Evolutionary conservation across 2,329 filamentous ascomycete species (phyloP).

Genomic region (Penicillium sp.): DNA sequence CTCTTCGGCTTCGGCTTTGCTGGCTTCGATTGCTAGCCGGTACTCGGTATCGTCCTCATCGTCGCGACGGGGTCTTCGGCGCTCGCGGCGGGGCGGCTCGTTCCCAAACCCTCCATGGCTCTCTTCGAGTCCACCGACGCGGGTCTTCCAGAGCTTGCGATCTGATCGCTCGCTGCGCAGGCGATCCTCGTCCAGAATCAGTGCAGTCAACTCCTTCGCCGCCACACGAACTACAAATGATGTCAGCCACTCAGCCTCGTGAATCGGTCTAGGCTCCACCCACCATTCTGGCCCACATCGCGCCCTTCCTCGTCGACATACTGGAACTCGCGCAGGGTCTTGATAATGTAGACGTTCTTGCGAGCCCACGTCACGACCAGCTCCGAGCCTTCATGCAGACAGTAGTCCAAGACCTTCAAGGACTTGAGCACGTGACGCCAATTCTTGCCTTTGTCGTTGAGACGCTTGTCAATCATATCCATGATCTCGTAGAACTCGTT

Average conservation of each 20-base stretch:
- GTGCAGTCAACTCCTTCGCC: conserved; percentile 88
- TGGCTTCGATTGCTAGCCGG: conserved; percentile 85
- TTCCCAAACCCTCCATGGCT: conserved; percentile 47
- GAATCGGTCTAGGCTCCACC: conserved; percentile 34
- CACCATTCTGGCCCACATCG: conserved; percentile 96
- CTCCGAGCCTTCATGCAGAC: conserved; percentile 94
- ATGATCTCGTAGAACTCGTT: conserved; percentile 99
- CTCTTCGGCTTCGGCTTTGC: conserved; percentile 91
- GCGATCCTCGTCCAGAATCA: conserved; percentile 91
- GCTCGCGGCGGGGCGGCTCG: conserved; percentile 43
- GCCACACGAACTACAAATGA: conserved; percentile 74
- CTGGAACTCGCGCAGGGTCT: conserved; percentile 94
- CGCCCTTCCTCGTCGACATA: conserved; percentile 93
- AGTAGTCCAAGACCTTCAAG: conserved; percentile 96
- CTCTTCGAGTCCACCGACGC: conserved; percentile 90
- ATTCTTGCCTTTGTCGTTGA: conserved; percentile 99
- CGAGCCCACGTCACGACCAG: conserved; percentile 95
- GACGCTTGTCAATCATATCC: conserved; percentile 97
- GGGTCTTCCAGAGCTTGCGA: conserved; percentile 92
- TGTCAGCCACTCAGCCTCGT: too few species aligned
- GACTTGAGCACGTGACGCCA: conserved; percentile 98
- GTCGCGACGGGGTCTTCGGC: conserved; percentile 57
- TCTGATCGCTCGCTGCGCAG: conserved; percentile 86
- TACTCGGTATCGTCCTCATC: conserved; percentile 85
- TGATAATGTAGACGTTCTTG: conserved; percentile 98